Base-by-base conservation (phyloP, 306 rosid species). In the Vigna radiata region DNA sequence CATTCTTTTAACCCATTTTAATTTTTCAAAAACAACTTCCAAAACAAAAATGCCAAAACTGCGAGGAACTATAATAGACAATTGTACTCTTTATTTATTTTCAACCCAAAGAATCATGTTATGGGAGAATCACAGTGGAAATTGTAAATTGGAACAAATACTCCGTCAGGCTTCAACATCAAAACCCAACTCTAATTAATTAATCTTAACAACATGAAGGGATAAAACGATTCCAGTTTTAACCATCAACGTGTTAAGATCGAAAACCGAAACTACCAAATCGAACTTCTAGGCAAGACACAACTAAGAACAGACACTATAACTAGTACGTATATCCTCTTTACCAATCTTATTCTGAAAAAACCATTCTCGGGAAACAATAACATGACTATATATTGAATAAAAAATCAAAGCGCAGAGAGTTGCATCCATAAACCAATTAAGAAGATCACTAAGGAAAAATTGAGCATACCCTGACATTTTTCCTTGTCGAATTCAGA, bases 381-480 rank as follows among this genome's bases (percentile, higher is more conserved):
- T 43, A 43, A 25, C 19, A 43, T 21, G 56, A 19, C 16, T 41
- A 29, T 31, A n/a, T 58, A 8, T 18, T 29, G 17, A 66, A 65
- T 63, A 8, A 16, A 33, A 33, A 41, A 41, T 7, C 3, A 18
- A 1, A 5, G 19, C 10, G 10, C 37, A 6, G 17, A 63, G 27
- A 36, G 10, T 17, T 16, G 14, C 44, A 25, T 8, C 14, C 1
- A 2, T 41, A 11, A 21, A 43, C n/a, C 68, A 41, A 41, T n/a
- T 8, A 55, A 33, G 13, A 6, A 43, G 13, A 50, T 21, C 37
- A 61, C 17, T 6, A 39, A 53, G 29, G 1, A 11, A 4, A 4
- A 60, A 16, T 21, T 16, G 17, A 25, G 3, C 81, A 76, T 82
- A 76, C 85, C 85, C 85, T 2, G 85, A 82, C 85, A 82, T 75